Base-by-base conservation (phyloP, 176 grass and related monocot genomes). In the Hordeum vulgare region DNA sequence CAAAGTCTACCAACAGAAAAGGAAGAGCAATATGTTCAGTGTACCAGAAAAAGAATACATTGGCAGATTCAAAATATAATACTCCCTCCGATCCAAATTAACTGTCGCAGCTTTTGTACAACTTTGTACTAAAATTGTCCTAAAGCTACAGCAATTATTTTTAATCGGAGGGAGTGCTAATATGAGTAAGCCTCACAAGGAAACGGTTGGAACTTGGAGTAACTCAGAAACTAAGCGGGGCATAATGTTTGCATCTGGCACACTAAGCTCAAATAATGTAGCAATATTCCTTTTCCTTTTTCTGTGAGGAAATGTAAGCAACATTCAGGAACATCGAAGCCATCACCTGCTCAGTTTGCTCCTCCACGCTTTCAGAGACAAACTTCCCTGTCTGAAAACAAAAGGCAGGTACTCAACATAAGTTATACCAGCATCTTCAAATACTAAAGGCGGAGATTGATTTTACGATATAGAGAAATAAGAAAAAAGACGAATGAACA, bases 331-430 rank as follows among this genome's bases (percentile, higher is more conserved):
- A 74, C 11, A 35, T 79, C 18, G 62, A 81, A 17, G 0, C 31
- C 8, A 62, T 85, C 66, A 99, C 93, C 96, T 94, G 96, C 66
- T 99, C 96, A 26, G 96, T 96, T 82, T 99, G 96, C 33, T 92
- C 93, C 86, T 94, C 96, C 5, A 99, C 83, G 21, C 61, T 80
- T 36, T 99, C 96, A 86, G 96, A 96, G 5, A 99, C 82, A 81
- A 96, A 96, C 66, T 90, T 96, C 47, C 96, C 93, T 18, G 91
- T 99, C 93, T 96, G 79, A 51, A 93, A 80, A 83, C 25, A 71
- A 15, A 66, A 89, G 39, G n/a, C 33, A 61, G 27, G 31, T 29
- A 61, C 36, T 53, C 33, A 9, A 11, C 9, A 51, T 81, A 65
- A 83, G 64, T 82, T 74, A 61, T 74, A 40, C 10, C 2, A 3